Base-by-base conservation (phyloP, 2,329 filamentous ascomycete species). In the Geosmithia flava region DNA sequence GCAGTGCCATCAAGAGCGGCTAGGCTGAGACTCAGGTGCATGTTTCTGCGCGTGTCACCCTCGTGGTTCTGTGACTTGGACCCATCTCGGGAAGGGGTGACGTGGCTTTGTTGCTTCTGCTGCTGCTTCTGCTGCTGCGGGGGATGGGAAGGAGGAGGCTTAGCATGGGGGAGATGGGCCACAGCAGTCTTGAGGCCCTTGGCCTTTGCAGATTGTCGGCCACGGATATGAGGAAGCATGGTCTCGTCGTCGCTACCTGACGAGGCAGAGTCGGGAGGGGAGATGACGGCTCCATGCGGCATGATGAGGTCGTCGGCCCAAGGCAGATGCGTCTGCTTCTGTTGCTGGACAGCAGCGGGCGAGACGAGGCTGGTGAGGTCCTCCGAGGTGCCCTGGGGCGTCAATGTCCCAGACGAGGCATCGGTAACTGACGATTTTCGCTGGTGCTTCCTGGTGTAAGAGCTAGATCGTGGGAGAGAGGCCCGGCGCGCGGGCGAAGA, bases 161-260 rank as follows among this genome's bases (percentile, higher is more conserved):
- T 39, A 7, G 48, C 37, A 17, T 46, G 48, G 7, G 48, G 44
- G 16, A 95, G 88, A 50, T 83, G 80, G 65, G 84, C 84, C 52
- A 97, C 84, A 33, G 88, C 90, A 16, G 33, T 37, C 63, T 94
- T 81, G 46, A 96, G 71, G 60, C 91, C 85, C 60, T 72, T 69
- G n/a, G 78, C 61, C 53, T 71, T 75, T 50, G 74, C 70, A 11
- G 74, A 64, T 46, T 69, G 65, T 45, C 74, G 68, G n/a, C 68
- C 72, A 4, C 72, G 67, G 6, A 68, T 58, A 47, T 71, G 63
- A 2, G 62, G 63, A 16, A 27, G 23, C 20, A 57, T 67, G 55
- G 79, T 81, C 58, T 94, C 88, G 55, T 95, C 88, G 61, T 95
- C 90, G 64, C 90, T 89, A 23, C 83, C 90, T 54, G 83, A 85